Evolutionary conservation across 805 yeast genomes (phyloP), one percentile per base, ranked within the genome.

Genomic region (Yueomyces sp.): DNA sequence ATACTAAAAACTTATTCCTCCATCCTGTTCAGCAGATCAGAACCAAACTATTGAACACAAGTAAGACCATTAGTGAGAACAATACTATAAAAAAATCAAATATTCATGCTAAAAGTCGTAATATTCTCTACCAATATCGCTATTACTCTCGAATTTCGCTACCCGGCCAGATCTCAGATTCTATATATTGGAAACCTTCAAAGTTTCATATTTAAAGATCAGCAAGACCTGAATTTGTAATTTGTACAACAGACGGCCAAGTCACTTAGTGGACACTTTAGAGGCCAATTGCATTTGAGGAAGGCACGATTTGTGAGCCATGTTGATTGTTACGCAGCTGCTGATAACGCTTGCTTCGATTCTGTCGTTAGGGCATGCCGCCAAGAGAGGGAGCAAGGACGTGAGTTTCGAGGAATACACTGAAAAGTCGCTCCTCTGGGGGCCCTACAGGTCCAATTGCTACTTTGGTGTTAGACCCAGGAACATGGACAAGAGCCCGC

Each of bases 391-490:
- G 3, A 19, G 8, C 28, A n/a, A 9, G 6, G 12, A 26, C 28
- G 5, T 26, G 28, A 49, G 54, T 0, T 68, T 58, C 42, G 57
- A 59, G 39, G 47, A 53, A 29, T 62, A 65, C 34, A 67, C 74
- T 5, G 65, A 69, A 40, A 64, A 71, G 38, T 73, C 85, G 2
- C 64, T 84, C 29, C 59, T 77, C 32, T 90, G 98, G 98, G 97
- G 95, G 1, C 94, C 97, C 1, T 90, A 87, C 62, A 67, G 96
- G 49, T 79, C 96, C 6, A 83, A 85, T 44, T 68, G 85, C 38
- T 92, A 88, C 62, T 67, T 88, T 47, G 97, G 97, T 2, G 65
- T 92, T 40, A 70, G 88, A 40, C 95, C 97, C 3, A 68, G 90
- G 40, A 47, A 53, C 45, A 47, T 61, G 3, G 48, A 56, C 32